Conservation (phyloP, 805 yeast genomes). For the Starmerella powellii region DNA sequence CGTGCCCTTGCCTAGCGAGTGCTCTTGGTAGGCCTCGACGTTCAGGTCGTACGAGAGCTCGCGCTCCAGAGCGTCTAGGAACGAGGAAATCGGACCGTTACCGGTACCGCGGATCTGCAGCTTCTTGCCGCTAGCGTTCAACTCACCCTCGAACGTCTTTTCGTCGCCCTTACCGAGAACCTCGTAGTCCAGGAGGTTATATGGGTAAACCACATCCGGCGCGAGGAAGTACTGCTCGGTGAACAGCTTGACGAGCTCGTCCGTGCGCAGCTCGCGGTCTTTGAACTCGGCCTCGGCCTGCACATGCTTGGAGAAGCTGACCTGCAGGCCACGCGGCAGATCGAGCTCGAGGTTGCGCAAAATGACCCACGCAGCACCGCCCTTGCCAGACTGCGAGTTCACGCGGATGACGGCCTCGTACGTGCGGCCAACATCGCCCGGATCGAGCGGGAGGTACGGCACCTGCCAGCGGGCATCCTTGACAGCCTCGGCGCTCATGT, state of each 20-base stretch:
- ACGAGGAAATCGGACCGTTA: constrained; percentile 74
- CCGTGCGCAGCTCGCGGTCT: constrained; percentile 58
- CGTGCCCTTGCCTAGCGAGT: constrained; percentile 65
- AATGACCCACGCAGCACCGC: constrained; percentile 83
- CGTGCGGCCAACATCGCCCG: constrained; percentile 74
- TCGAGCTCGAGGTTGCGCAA: constrained; percentile 64
- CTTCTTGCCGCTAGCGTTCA: constrained; percentile 33
- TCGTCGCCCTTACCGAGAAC: constrained; percentile 39
- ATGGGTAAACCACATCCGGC: constrained; percentile 32
- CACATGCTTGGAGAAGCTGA: constrained; percentile 59
- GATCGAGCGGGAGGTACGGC: constrained; percentile 77
- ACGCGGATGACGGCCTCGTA: constrained; percentile 86
- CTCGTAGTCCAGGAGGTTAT: constrained; percentile 34
- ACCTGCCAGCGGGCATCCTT: constrained; percentile 43
- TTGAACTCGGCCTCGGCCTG: constrained; percentile 56
- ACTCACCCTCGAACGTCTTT: constrained; percentile 21
- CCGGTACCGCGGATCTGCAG: constrained; percentile 47
- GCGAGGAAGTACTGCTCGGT: constrained; percentile 43
- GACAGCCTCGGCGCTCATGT: constrained; percentile 22
- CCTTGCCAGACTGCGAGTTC: constrained; percentile 79
- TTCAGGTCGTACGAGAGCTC: constrained; percentile 41
- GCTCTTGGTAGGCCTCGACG: constrained; percentile 65
- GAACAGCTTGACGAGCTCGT: constrained; percentile 55
- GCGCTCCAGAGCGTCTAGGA: constrained; percentile 47
- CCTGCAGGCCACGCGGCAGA: constrained; percentile 69